phyloP scores from a whole-genome alignment of 73 alveolate species.

The Paraurostyla sp. region DNA sequence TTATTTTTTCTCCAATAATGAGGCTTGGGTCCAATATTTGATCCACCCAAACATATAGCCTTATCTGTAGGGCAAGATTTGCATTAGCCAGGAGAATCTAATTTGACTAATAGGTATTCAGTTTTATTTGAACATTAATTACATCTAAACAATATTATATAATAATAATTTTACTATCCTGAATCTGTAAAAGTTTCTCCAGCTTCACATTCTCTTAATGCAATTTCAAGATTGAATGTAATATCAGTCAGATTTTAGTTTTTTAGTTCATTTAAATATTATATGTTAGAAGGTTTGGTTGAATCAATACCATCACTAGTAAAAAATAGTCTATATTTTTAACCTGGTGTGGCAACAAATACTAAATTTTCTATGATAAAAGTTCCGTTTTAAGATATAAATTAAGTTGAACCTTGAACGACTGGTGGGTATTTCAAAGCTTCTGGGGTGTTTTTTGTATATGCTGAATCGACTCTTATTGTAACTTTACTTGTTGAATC shows the following conservation, averaged over 20 bases:
- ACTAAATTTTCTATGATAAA: not conserved
- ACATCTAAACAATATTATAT: constrained; percentile 21
- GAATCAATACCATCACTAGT: constrained; percentile 49
- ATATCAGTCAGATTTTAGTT: not conserved
- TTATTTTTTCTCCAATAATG: constrained; percentile 55
- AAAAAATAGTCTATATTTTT: not conserved
- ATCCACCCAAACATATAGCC: constrained; percentile 69
- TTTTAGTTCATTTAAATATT: not conserved
- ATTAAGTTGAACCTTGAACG: constrained; percentile 26
- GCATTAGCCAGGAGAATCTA: constrained; percentile 59
- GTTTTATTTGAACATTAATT: constrained; percentile 20
- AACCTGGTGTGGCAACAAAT: constrained; percentile 65
- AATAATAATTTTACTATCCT: constrained; percentile 20
- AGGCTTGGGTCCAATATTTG: constrained; percentile 49
- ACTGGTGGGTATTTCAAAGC: constrained; percentile 46
- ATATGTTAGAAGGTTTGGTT: constrained; percentile 57
- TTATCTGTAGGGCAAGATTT: constrained; percentile 51
- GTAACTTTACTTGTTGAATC: not conserved
- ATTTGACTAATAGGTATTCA: constrained; percentile 3
- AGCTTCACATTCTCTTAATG: constrained; percentile 51
- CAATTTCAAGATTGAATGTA: constrained; percentile 1
- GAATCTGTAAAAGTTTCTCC: constrained; percentile 53
- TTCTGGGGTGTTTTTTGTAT: not conserved
- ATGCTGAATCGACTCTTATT: constrained; percentile 14
- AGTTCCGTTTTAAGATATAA: constrained; percentile 21